These are phyloP conservation scores for Schizonepeta tenuifolia DNA, from an alignment of 257 asterid genomes.

Conservation along the genomic window DNA sequence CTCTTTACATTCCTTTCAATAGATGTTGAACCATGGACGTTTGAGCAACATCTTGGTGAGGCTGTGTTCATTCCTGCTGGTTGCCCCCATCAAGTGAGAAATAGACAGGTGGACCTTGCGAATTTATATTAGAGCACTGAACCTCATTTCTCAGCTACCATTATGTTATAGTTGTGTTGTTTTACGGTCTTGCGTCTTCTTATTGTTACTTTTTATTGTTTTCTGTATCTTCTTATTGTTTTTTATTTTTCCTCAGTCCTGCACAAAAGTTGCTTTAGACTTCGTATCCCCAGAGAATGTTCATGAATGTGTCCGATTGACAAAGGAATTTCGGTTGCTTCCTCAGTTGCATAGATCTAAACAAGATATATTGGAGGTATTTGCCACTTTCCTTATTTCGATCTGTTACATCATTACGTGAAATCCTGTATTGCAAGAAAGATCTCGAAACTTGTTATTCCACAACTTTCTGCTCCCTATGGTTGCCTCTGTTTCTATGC, in stretches of 20 bases:
- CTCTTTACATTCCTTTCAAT: neutral
- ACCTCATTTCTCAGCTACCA: neutral
- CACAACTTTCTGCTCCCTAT: neutral
- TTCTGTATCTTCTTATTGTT: conserved; percentile 15
- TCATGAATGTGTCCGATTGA: conserved; percentile 63
- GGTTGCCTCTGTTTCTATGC: neutral
- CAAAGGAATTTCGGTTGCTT: conserved; percentile 68
- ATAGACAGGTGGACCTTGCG: conserved; percentile 53
- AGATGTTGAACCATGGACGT: conserved; percentile 93
- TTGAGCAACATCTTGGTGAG: conserved; percentile 85
- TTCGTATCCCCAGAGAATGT: conserved; percentile 82
- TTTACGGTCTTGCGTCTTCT: neutral
- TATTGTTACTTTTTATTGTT: neutral
- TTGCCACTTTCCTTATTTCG: conserved; percentile 7
- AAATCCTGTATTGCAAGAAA: conserved; percentile 1
- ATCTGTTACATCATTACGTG: neutral
- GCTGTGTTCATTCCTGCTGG: conserved; percentile 90
- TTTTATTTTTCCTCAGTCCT: conserved; percentile 51
- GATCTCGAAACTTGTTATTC: neutral
- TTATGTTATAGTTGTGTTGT: neutral
- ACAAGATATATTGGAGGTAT: conserved; percentile 79
- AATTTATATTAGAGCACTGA: neutral
- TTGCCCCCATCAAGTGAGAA: conserved; percentile 93
- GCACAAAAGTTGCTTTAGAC: conserved; percentile 78
- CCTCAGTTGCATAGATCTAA: conserved; percentile 65